Evolutionary conservation across 257 asterid genomes (phyloP).

Genomic region (Verbascum thapsus): DNA sequence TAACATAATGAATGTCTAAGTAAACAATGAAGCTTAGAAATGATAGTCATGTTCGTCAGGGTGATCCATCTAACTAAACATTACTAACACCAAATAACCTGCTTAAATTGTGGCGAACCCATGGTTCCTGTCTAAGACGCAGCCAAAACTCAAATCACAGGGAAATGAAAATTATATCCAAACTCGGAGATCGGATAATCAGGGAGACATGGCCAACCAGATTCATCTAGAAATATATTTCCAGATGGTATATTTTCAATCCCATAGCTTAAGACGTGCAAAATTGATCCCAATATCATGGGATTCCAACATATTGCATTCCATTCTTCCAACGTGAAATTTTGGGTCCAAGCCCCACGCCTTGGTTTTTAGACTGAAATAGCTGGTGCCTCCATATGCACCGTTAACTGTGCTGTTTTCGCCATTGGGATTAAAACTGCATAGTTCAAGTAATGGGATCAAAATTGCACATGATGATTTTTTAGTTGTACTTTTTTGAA

Average conservation of each 20-base stretch:
- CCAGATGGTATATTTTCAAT: background rate
- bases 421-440: too few relatives aligned
- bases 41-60: conserved; percentile 9
- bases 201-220: conserved; percentile 22
- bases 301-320: too few relatives aligned
- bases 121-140: background rate
- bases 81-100: conserved; percentile 5
- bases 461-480: too few relatives aligned
- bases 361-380: too few relatives aligned
- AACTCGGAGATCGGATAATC: conserved; percentile 6
- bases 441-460: too few relatives aligned
- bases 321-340: too few relatives aligned
- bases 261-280: too few relatives aligned
- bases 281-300: too few relatives aligned
- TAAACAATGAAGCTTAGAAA: background rate
- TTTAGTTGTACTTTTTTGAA: too few relatives aligned
- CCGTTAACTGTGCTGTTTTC: too few relatives aligned
- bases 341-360: too few relatives aligned
- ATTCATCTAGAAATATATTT: conserved; percentile 5
- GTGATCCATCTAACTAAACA: conserved; percentile 14
- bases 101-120: conserved; percentile 6
- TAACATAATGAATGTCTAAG: conserved; percentile 4
- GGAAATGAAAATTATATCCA: conserved; percentile 24
- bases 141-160: conserved; percentile 8
- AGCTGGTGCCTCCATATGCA: too few relatives aligned